Conservation (phyloP, 495 filamentous ascomycete genomes). For the Penicillium cosmopolitanum region DNA sequence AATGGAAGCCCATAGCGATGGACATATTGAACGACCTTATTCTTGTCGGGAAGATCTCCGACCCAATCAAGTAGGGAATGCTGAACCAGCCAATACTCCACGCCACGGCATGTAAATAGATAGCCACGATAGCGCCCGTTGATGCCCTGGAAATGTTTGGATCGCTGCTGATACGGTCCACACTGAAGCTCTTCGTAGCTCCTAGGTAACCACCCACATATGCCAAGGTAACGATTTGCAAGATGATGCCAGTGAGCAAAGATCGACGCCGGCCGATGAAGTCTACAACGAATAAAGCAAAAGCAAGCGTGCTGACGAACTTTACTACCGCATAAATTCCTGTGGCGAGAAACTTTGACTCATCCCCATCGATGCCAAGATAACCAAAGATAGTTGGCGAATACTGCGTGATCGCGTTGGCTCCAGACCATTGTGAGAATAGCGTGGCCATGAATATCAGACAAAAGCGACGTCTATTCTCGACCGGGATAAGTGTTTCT, state of each 20-base stretch:
- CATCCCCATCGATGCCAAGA: constrained; percentile 37
- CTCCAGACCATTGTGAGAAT: constrained; percentile 35
- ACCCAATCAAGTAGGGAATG: constrained; percentile 67
- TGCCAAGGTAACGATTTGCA: constrained; percentile 25
- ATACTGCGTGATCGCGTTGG: constrained; percentile 35
- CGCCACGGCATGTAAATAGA: constrained; percentile 58
- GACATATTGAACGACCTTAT: constrained; percentile 33
- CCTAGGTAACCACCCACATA: constrained; percentile 26
- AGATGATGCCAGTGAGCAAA: constrained; percentile 27
- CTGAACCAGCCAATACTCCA: constrained; percentile 70
- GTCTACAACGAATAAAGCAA: constrained; percentile 66
- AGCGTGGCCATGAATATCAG: constrained; percentile 31
- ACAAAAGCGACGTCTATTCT: constrained; percentile 62
- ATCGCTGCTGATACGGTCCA: constrained; percentile 13
- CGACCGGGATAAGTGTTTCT: constrained; percentile 65
- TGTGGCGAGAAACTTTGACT: constrained; percentile 42
- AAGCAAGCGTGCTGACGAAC: constrained; percentile 55
- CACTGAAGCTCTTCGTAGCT: constrained; percentile 17
- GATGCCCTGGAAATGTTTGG: constrained; percentile 32
- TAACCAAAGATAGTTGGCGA: constrained; percentile 35
- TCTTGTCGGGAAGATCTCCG: constrained; percentile 65
- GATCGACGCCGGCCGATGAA: constrained; percentile 65
- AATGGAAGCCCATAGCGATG: constrained; percentile 52
- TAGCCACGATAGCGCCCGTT: constrained; percentile 56
- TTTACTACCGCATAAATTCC: constrained; percentile 49